Conservation (phyloP, 2,329 filamentous ascomycete species). For the Colletotrichum sp. region DNA sequence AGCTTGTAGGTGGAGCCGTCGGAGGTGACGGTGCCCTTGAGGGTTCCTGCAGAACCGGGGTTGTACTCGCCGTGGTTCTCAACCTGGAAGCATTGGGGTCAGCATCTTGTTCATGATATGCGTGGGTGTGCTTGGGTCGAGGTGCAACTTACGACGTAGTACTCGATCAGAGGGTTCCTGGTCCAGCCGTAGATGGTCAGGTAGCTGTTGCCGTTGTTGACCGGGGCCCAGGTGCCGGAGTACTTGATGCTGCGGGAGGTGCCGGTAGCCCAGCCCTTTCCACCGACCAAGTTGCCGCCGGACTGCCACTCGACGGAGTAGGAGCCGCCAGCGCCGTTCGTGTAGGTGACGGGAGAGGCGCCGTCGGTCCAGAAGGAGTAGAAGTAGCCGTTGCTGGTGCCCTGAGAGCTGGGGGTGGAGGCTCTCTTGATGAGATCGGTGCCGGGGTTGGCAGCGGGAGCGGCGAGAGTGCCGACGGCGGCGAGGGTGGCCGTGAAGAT, state of each 20-base stretch:
- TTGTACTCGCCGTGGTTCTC: constrained; percentile 42
- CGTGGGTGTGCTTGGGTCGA: background rate
- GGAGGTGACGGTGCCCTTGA: constrained; percentile 37
- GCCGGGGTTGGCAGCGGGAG: constrained; percentile 3
- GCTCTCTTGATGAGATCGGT: constrained; percentile 12
- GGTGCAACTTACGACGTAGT: constrained; percentile 32
- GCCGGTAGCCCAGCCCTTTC: constrained; percentile 64
- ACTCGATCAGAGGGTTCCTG: constrained; percentile 31
- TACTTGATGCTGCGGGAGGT: constrained; percentile 38
- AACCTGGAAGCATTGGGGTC: constrained; percentile 18
- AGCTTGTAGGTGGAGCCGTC: constrained; percentile 45
- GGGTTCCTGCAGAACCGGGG: constrained; percentile 35
- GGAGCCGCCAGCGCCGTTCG: constrained; percentile 44
- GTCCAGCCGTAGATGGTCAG: constrained; percentile 46
- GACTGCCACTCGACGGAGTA: constrained; percentile 52
- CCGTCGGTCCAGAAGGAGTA: constrained; percentile 52
- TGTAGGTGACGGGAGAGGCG: constrained; percentile 44
- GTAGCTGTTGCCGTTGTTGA: constrained; percentile 37
- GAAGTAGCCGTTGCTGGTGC: constrained; percentile 44
- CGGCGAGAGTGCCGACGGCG: constrained; percentile 14
- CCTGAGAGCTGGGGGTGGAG: constrained; percentile 29
- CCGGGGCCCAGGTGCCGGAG: constrained; percentile 33
- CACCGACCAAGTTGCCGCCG: constrained; percentile 59
- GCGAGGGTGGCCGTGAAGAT: constrained; percentile 16
- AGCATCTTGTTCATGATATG: background rate